Evolutionary conservation across 805 yeast species (phyloP), one percentile per base, ranked within the genome.

Genomic region (Yamadazyma endophytica): DNA sequence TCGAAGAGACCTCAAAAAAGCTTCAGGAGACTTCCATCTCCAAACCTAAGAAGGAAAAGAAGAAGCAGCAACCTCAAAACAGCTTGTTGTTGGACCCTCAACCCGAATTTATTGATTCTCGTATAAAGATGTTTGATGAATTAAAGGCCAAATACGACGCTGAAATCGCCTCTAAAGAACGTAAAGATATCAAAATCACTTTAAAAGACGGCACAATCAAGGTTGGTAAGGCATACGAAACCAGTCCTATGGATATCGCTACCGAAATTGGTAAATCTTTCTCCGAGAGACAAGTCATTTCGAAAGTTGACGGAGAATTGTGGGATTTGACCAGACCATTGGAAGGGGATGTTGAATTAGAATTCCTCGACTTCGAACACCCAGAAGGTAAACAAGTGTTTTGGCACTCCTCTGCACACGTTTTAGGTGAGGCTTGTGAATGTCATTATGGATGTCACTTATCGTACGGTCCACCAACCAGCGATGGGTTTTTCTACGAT

Each of bases 381-480:
- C 84, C 84, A n/a, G 97, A 89, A 53, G 98, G 97, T 61, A 86
- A 82, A 58, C 78, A 79, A 44, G 97, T 90, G 21, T 92, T 92
- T 67, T 92, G 98, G 98, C 98, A 92, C 61, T 92, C 98, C 2
- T 83, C 96, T 45, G 98, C 98, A 32, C 98, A 92, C 64, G 90
- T 92, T 33, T 69, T 92, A 49, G 98, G 98, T 64, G 98, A 92
- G 69, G 90, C 97, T 29, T 84, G 96, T 69, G 98, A 92, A 68
- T 82, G 96, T 60, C 92, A 87, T 61, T 70, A 82, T 58, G 97
- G 97, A 46, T 94, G 95, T 44, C 96, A 90, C 58, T 77, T 92
- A 44, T 64, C 70, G 18, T 58, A 62, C 40, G 98, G 98, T 46
- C 98, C 98, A 19, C 98, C 98, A 58, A 90, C 96, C 39, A 87